These are phyloP conservation scores for Quercus glauca DNA, from an alignment of 306 rosid species.

Conservation along the genomic window DNA sequence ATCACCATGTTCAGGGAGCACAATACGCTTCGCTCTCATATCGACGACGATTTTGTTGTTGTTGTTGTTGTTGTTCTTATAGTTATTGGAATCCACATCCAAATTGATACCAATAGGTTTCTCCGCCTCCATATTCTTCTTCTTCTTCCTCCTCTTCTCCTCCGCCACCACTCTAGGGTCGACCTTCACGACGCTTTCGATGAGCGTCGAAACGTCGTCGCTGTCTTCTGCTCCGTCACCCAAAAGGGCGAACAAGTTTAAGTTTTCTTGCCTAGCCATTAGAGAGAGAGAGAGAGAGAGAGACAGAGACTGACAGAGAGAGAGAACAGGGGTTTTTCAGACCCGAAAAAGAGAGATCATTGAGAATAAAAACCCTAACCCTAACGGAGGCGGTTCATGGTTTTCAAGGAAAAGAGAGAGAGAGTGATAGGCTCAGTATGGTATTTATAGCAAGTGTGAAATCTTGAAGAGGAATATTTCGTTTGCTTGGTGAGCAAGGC, in stretches of 20 bases:
- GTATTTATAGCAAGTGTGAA: neutral
- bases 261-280: neutral
- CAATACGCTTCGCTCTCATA: neutral
- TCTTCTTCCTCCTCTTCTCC: neutral
- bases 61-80: no score
- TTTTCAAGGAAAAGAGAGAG: neutral
- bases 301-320: neutral
- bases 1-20: conserved; percentile 1
- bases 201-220: neutral
- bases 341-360: no score
- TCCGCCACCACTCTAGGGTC: neutral
- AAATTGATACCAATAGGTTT: no score
- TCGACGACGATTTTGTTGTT: neutral
- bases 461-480: no score
- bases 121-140: neutral
- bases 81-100: no score
- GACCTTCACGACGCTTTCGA: neutral
- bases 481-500: neutral
- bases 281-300: neutral
- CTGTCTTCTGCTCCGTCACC: neutral
- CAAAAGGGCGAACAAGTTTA: neutral
- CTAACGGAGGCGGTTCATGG: neutral
- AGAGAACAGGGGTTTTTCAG: no score
- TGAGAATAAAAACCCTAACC: neutral
- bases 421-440: neutral